Percentiles rank a stretch among this genome's conserved stretches.
These are phyloP conservation scores for Lasiodiplodia hormozganensis DNA, from an alignment of 2,329 filamentous ascomycete species.

Conservation along the genomic window DNA sequence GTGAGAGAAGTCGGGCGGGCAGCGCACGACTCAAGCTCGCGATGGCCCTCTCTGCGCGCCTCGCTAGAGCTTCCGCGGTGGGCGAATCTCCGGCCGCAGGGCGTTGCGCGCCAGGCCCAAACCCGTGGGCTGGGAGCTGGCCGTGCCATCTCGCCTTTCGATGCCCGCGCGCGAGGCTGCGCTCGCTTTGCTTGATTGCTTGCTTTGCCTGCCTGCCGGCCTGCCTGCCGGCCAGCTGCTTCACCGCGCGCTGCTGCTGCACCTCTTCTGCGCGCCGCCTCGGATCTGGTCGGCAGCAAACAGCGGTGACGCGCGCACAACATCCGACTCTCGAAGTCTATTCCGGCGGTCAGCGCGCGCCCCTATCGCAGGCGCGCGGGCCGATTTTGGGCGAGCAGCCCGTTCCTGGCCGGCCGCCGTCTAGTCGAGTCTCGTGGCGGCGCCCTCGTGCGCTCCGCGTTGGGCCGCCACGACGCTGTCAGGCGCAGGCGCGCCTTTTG, in stretches of 20 bases:
- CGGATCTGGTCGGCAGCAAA: constrained; percentile 22
- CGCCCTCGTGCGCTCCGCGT: constrained; percentile 8
- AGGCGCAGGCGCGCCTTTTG: constrained; percentile 11
- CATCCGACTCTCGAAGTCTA: constrained; percentile 27
- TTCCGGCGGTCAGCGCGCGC: constrained; percentile 23
- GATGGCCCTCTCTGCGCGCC: constrained; percentile 6
- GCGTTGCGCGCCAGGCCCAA: constrained; percentile 18
- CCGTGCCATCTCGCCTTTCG: constrained; percentile 21
- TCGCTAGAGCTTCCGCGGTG: constrained; percentile 23
- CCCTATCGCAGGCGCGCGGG: constrained; percentile 24
- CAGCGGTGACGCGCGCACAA: constrained; percentile 26
- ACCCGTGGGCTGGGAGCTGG: constrained; percentile 20
- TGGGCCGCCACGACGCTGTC: constrained; percentile 17
- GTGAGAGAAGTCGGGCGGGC: constrained; percentile 24
- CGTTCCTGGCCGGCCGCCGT: constrained; percentile 15
- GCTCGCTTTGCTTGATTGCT: not conserved
- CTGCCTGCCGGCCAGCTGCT: too few relatives aligned
- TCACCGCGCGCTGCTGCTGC: not conserved
- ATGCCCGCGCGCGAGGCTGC: constrained; percentile 6
- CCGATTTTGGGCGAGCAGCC: constrained; percentile 24
- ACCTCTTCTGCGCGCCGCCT: not conserved
- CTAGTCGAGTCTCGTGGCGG: constrained; percentile 19
- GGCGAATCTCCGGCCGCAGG: constrained; percentile 27
- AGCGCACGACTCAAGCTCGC: constrained; percentile 24
- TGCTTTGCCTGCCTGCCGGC: too few relatives aligned